A percentile compares a stretch with the other conserved stretches of the same genome.
phyloP scores from a whole-genome alignment of 176 grass and related monocot genomes.

The Triticum urartu region DNA sequence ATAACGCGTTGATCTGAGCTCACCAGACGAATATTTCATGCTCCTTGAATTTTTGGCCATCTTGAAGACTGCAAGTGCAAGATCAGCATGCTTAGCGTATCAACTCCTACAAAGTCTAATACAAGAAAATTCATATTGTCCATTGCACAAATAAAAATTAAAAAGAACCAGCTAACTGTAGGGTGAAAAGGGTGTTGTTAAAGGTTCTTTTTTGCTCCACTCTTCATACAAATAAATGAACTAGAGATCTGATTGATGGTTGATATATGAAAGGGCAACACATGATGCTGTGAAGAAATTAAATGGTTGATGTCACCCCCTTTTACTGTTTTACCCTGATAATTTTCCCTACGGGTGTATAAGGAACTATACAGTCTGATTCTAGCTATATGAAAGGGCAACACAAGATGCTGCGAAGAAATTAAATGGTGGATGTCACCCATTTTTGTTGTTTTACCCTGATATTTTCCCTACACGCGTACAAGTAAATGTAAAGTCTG shows the following conservation, averaged over 20 bases:
- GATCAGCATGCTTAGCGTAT: background rate
- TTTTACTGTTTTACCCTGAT: background rate
- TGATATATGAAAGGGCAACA: background rate
- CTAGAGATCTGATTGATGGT: background rate
- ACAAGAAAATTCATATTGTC: constrained; percentile 5
- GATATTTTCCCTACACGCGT: background rate
- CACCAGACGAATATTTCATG: constrained; percentile 15
- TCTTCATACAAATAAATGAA: background rate
- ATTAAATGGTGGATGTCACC: background rate
- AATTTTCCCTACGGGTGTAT: background rate
- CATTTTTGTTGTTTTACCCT: background rate
- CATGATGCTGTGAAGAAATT: background rate
- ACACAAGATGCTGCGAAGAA: background rate
- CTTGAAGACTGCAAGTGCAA: constrained; percentile 32
- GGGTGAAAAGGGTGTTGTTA: background rate
- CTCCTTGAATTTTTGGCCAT: constrained; percentile 51
- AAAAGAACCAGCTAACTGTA: background rate
- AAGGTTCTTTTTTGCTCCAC: background rate
- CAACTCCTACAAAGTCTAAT: background rate
- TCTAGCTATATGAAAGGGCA: background rate
- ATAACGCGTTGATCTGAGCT: constrained; percentile 30
- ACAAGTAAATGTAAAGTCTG: background rate
- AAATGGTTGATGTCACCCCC: background rate
- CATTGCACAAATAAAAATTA: background rate
- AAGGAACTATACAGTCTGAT: background rate